phyloP scores from a whole-genome alignment of 2,329 filamentous ascomycete species.

The Neospermospora avenae region DNA sequence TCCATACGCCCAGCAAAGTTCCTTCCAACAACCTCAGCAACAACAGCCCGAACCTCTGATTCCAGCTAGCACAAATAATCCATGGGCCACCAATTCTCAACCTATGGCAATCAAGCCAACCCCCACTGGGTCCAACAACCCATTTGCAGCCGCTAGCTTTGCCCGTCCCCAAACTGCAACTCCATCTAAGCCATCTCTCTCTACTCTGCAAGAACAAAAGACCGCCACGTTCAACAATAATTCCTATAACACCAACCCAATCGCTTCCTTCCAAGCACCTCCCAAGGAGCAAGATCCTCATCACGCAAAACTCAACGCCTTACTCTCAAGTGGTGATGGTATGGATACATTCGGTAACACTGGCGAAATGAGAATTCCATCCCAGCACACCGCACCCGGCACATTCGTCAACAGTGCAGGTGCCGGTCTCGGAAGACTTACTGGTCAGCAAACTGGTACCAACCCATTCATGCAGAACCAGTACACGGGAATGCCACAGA shows the following conservation, averaged over 20 bases:
- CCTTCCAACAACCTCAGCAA: conserved; percentile 42
- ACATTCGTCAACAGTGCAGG: conserved; percentile 97
- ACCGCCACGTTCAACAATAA: conserved; percentile 50
- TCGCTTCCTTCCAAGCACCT: conserved; percentile 44
- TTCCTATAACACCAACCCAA: conserved; percentile 45
- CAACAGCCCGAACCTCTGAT: conserved; percentile 57
- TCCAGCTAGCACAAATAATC: conserved; percentile 87
- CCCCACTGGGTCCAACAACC: conserved; percentile 95
- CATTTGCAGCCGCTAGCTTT: conserved; percentile 73
- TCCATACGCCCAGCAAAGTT: conserved; percentile 46
- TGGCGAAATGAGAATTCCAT: conserved; percentile 91
- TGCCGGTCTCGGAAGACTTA: conserved; percentile 69
- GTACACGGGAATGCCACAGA: conserved; percentile 71
- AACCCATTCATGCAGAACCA: conserved; percentile 88
- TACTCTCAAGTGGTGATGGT: conserved; percentile 83
- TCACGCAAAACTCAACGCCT: conserved; percentile 76
- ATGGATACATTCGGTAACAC: conserved; percentile 97
- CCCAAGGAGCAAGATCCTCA: conserved; percentile 57
- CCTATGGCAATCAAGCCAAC: conserved; percentile 70
- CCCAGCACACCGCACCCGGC: conserved; percentile 93
- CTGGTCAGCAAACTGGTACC: conserved; percentile 57
- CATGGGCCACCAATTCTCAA: conserved; percentile 70
- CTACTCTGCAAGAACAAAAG: conserved; percentile 79
- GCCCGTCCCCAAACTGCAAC: conserved; percentile 55
- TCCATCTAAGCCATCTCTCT: conserved; percentile 66